A percentile compares a stretch with the other conserved stretches of the same genome.
Evolutionary conservation across 192 early-diverging fungal species (phyloP).

Genomic region (Mortierella hygrophila): DNA sequence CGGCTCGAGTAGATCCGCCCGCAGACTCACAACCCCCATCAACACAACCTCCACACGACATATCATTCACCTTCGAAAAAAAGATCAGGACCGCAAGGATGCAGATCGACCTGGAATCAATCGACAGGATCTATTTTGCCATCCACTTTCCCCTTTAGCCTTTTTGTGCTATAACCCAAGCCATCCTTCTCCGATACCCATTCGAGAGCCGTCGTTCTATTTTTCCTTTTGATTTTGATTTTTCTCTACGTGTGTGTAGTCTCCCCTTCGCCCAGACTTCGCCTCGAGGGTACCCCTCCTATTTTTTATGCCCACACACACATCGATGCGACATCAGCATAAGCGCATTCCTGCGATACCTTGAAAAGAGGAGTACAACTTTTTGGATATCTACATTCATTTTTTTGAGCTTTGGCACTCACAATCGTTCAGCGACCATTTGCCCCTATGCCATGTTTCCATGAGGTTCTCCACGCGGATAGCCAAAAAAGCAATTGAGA

Average conservation of each 20-base stretch:
- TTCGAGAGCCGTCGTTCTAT: not conserved
- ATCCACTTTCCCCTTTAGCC: not conserved
- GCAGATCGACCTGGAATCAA: not conserved
- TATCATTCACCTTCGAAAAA: not conserved
- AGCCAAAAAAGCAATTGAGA: slow-evolving; percentile 7
- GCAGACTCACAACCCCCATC: not conserved
- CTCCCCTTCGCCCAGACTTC: slow-evolving; percentile 6
- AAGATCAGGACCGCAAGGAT: not conserved
- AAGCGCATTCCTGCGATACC: not conserved
- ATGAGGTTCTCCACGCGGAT: not conserved
- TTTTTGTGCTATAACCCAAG: not conserved
- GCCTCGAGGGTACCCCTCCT: slow-evolving; percentile 2
- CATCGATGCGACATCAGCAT: not conserved
- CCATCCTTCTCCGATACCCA: not conserved
- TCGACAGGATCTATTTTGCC: not conserved
- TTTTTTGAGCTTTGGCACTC: not conserved
- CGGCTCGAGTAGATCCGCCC: not conserved
- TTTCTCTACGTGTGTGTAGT: not conserved
- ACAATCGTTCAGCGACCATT: not conserved
- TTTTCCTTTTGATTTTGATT: not conserved
- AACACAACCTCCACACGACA: not conserved
- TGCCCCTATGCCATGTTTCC: not conserved
- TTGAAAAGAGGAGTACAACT: not conserved
- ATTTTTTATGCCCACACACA: not conserved
- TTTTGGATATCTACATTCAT: not conserved